Base-by-base conservation (phyloP, 2,329 filamentous ascomycete species). In the Coleophoma eucalyptorum region DNA sequence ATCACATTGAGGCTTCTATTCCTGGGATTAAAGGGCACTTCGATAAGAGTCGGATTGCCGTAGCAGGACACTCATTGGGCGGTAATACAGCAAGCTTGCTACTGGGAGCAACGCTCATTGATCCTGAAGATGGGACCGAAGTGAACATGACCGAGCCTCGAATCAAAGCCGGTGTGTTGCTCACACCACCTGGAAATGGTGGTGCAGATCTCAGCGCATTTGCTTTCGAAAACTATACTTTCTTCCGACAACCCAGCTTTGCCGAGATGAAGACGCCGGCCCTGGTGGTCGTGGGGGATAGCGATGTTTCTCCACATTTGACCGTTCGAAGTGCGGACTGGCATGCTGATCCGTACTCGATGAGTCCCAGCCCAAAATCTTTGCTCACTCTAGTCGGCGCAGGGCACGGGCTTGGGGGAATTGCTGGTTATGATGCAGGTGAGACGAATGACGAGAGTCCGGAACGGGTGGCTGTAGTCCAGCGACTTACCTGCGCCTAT, bases 11-110 rank as follows among this genome's bases (percentile, higher is more conserved):
- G 54, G 49, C 60, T 2, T 55, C 60, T 0, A 62, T 69, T 7
- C 66, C 68, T 1, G 56, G 57, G 5, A 58, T 71, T 33, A 53
- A 62, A 35, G 67, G 68, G 1, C 65, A 67, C 4, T 58, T 73
- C 1, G 69, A 73, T 50, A 58, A 51, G 16, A 50, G 34, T 20
- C 59, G 60, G 13, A 55, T 74, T 32, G 70, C 67, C 3, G 63
- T 69, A 2, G 65, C 63, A 2, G 72, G 72, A 3, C 71, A 74
- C 52, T 74, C 71, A 0, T 59, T 69, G 3, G 71, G 71, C 18
- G 65, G 55, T 0, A 59, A 61, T 35, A 70, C 69, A 1, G 67
- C 67, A 2, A 57, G 55, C 11, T 48, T 69, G 38, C 60, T 72
- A 1, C 59, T 74, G 0, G 71, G 71, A 2, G 63, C 65, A 8